Conservation (phyloP, 768 basidiomycete genomes). For the Lepiota venenata region DNA sequence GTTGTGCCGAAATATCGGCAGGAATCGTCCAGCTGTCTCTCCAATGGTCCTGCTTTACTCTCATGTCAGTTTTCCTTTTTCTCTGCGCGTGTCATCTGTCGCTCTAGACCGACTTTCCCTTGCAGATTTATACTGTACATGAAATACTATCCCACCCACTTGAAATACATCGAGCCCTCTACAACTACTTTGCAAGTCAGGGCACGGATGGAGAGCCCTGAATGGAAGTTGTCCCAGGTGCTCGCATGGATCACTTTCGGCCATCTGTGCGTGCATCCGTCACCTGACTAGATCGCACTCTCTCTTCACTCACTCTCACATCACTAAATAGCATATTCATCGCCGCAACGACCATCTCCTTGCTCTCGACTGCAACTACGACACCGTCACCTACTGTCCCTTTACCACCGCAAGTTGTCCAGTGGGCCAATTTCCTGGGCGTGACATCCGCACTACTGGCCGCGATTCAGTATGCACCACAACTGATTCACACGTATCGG, state of each 20-base stretch:
- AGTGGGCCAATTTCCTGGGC: slow-evolving; percentile 88
- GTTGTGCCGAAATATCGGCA: slow-evolving; percentile 75
- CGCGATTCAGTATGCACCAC: slow-evolving; percentile 84
- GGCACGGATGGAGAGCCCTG: slow-evolving; percentile 50
- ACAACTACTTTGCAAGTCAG: slow-evolving; percentile 36
- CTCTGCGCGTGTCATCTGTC: not conserved
- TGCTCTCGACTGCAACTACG: slow-evolving; percentile 42
- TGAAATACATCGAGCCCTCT: slow-evolving; percentile 53
- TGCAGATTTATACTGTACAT: slow-evolving; percentile 84
- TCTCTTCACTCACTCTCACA: not conserved
- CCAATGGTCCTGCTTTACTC: slow-evolving; percentile 81
- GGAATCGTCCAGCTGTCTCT: slow-evolving; percentile 79
- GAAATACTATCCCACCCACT: slow-evolving; percentile 83
- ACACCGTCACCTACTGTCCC: slow-evolving; percentile 30
- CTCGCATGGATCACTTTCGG: slow-evolving; percentile 67
- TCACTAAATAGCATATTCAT: slow-evolving; percentile 43
- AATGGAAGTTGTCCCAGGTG: slow-evolving; percentile 74
- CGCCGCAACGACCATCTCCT: slow-evolving; percentile 55
- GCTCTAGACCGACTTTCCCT: not conserved
- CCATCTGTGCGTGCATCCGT: slow-evolving; percentile 61
- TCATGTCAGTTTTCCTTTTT: slow-evolving; percentile 59
- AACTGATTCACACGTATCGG: slow-evolving; percentile 75
- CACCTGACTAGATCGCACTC: not conserved
- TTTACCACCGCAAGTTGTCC: slow-evolving; percentile 26
- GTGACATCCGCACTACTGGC: slow-evolving; percentile 76